These are phyloP conservation scores for Neurospora sp. DNA, from an alignment of 495 filamentous ascomycete genomes.

Conservation along the genomic window DNA sequence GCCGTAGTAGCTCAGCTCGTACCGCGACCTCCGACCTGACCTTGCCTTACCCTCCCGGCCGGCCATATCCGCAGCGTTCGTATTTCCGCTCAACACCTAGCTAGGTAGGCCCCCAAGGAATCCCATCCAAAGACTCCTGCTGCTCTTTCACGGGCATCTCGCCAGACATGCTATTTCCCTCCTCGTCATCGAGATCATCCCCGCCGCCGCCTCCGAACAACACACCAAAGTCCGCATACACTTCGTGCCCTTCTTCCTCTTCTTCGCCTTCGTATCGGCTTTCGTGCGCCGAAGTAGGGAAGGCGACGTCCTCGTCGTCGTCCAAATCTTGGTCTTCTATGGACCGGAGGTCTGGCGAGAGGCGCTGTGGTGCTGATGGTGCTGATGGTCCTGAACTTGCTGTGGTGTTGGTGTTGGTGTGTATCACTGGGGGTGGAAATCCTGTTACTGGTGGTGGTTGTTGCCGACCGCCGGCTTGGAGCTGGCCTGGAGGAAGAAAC, in stretches of 20 bases:
- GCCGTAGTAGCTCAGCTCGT: neutral
- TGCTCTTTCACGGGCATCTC: constrained; percentile 2
- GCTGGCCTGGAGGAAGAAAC: neutral
- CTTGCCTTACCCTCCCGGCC: neutral
- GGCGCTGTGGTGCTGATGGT: neutral
- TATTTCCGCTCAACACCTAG: constrained; percentile 8
- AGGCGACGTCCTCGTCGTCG: constrained; percentile 27
- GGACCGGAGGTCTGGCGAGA: constrained; percentile 17
- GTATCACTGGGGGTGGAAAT: neutral
- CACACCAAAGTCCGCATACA: constrained; percentile 39
- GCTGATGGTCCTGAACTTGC: neutral
- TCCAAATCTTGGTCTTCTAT: constrained; percentile 6
- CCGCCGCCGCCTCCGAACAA: constrained; percentile 27
- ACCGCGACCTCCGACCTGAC: neutral
- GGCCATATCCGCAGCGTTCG: neutral
- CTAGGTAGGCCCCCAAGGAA: constrained; percentile 17
- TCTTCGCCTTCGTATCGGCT: constrained; percentile 31
- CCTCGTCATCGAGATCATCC: constrained; percentile 11
- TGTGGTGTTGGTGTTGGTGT: neutral
- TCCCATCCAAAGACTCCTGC: constrained; percentile 16
- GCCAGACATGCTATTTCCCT: neutral
- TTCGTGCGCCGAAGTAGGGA: constrained; percentile 34
- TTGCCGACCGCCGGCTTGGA: neutral
- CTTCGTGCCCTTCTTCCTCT: constrained; percentile 28
- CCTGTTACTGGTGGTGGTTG: neutral